Base-by-base conservation (phyloP, 169 alveolate species). In the Theileria luwenshuni region DNA sequence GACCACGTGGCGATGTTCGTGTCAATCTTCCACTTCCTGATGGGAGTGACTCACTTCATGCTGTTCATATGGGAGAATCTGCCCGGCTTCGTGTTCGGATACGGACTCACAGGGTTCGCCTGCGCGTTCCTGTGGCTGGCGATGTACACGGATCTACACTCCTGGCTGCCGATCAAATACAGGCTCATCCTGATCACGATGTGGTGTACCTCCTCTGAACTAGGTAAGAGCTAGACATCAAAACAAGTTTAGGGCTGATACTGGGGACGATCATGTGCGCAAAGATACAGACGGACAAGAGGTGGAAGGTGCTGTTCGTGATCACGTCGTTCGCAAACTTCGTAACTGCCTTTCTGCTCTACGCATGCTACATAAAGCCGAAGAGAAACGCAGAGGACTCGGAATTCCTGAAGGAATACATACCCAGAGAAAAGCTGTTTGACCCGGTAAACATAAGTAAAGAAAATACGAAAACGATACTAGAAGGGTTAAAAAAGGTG, bases 141-240 rank as follows among this genome's bases (percentile, higher is more conserved):
- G 6, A 21, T 81, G 35, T 73, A 70, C 42, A 38, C 62, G 3
- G 77, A 81, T 32, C 74, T 81, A 12, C 71, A 63, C 42, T 48
- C 63, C 12, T 81, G 89, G 89, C 59, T 81, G n/a, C 89, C 89
- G 23, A 32, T 52, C 32, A 67, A 81, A 25, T 49, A 73, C 64
- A 63, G 79, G 25, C 35, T 74, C 35, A 56, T 49, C 38, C 27
- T 81, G 5, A 47, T 81, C 2, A 72, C 85, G 12, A 17, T 81
- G 23, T 81, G 89, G 89, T 72, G 73, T 47, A 27, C 77, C 17
- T 35, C 74, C 0, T 13, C 80, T 8, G 85, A 81, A 12, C 25
- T 81, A 28, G 89, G 89, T 71, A 58, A 2, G 77, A 35, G 10
- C 32, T 21, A 28, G 28, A 23, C 23, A 76, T 76, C n/a, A n/a